Evolutionary conservation across 2,329 filamentous ascomycete species (phyloP), one percentile per base, ranked within the genome.

Genomic region (Aspergillus pseudoglaucus): DNA sequence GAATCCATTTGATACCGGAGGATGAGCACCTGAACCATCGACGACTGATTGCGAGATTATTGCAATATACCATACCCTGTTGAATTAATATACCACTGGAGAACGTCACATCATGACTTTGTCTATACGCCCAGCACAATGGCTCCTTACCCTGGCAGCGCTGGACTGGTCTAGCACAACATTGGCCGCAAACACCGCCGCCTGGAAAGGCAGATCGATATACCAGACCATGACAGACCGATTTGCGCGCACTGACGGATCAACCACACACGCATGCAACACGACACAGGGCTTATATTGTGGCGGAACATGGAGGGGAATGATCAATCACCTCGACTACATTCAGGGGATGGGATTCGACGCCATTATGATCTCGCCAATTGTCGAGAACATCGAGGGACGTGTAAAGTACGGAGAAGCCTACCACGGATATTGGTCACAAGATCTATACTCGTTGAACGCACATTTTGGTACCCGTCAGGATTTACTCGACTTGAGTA

Each of bases 351-450:
- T 76, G 61, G 74, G 75, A 0, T 77, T 78, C 46, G 70, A 74
- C 57, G 72, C 74, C 4, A 63, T 77, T 25, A 74, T 64, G 65
- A 67, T 68, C 23, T 67, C 71, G 3, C 73, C 72, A 0, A 65
- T 75, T 17, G 64, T 69, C 22, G 59, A 68, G 49, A 69, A 75
- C 43, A 46, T 73, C 10, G 57, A 63, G 9, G 64, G 62, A 6
- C 56, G 54, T 4, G 65, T 66, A 51, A 61, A 61, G n/a, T 71
- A 71, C 45, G 69, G 70, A 15, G 68, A 69, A 48, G 72, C 72
- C 27, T 77, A 77, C 53, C 75, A 77, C 53, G 75, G 75, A 18
- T 78, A 77, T 56, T 77, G 73, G 73, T 68, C 67, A 1, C 58
- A 72, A 49, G 68, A 79, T 51, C 59, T 79, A 12, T 72, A 77